Evolutionary conservation across 129 eudicot species (phyloP).

Genomic region (Chrysanthemum makinoi): DNA sequence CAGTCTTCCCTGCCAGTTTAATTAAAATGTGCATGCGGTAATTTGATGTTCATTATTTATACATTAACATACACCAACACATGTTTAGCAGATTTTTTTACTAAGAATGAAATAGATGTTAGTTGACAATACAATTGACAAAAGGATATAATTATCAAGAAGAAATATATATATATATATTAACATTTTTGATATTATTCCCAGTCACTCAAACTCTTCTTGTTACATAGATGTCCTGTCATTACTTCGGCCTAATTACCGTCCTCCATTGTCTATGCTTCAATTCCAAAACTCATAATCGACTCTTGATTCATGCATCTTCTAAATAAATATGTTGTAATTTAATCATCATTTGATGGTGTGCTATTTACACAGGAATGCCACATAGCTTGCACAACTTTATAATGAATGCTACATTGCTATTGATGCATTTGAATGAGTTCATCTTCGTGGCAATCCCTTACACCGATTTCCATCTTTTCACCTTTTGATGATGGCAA

Average conservation of each 20-base stretch:
- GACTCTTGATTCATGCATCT: conserved; percentile 2
- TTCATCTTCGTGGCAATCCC: conserved; percentile 74
- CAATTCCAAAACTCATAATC: conserved; percentile 4
- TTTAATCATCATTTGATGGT: conserved; percentile 1
- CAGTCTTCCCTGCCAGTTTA: no score
- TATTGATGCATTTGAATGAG: conserved; percentile 42
- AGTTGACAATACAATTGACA: not conserved
- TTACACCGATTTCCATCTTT: conserved; percentile 50
- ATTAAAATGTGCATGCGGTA: no score
- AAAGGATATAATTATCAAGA: not conserved
- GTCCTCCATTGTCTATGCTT: not conserved
- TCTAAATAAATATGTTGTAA: not conserved
- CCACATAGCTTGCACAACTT: not conserved
- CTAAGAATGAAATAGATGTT: no score
- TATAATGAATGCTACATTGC: not conserved
- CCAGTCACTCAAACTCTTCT: not conserved
- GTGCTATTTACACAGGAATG: conserved; percentile 22
- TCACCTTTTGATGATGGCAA: conserved; percentile 40
- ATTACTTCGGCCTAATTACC: not conserved
- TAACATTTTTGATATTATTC: conserved; percentile 2
- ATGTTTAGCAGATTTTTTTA: no score
- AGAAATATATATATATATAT: not conserved
- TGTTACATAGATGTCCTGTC: conserved; percentile 6
- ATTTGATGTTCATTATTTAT: no score
- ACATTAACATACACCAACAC: no score